Evolutionary conservation across 164 flowering plant genomes (phyloP).

Genomic region (Chimonanthus praecox): DNA sequence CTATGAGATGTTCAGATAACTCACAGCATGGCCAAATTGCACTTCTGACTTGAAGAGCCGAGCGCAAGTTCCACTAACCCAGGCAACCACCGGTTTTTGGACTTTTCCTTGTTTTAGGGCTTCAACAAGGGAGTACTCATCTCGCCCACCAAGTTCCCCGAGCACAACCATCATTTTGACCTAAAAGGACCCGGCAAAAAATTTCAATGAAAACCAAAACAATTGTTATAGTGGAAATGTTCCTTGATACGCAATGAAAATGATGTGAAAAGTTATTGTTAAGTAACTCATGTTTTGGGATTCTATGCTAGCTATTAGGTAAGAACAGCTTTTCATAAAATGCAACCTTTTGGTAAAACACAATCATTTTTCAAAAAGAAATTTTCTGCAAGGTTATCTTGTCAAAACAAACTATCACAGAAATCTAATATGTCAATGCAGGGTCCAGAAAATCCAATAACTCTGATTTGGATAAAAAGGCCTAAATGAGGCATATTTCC

Average conservation of each 20-base stretch:
- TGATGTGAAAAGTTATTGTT: not conserved
- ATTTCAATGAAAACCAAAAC: no score
- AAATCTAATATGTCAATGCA: no score
- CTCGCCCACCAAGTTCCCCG: slow-evolving; percentile 99
- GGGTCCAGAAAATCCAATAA: not conserved
- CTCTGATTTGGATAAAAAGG: not conserved
- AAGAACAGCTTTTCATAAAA: not conserved
- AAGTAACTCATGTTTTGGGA: not conserved
- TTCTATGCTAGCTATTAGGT: not conserved
- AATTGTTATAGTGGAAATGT: not conserved
- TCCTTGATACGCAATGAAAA: not conserved
- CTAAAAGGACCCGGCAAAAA: slow-evolving; percentile 27
- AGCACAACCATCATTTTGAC: slow-evolving; percentile 97
- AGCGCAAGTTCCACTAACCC: slow-evolving; percentile 99
- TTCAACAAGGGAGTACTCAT: slow-evolving; percentile 97
- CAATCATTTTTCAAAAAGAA: no score
- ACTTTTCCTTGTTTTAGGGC: slow-evolving; percentile 91
- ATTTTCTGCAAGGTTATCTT: no score
- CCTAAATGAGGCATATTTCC: not conserved
- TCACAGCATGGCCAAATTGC: slow-evolving; percentile 98
- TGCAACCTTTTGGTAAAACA: no score
- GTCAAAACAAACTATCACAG: no score
- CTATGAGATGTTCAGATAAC: slow-evolving; percentile 19
- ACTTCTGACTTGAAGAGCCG: slow-evolving; percentile 97
- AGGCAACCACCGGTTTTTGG: slow-evolving; percentile 94